phyloP scores from a whole-genome alignment of 2,329 filamentous ascomycete genomes.

The Ascomycota sp. region DNA sequence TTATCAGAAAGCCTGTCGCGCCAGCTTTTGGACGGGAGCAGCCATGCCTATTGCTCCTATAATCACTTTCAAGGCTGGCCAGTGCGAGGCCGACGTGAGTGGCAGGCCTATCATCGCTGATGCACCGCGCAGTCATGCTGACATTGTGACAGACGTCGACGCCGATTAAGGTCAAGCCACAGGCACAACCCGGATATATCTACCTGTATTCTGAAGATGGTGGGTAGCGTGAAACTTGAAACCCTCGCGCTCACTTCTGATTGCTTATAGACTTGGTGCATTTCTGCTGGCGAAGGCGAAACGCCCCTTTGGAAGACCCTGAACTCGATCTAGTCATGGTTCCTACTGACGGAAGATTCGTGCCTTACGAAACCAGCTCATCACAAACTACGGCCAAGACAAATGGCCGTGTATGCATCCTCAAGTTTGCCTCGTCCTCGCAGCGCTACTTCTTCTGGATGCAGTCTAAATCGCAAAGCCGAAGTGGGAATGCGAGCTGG shows the following conservation, averaged over 20 bases:
- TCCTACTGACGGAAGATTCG: slow-evolving; percentile 70
- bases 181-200: slow-evolving; percentile 60
- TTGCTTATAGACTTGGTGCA: slow-evolving; percentile 53
- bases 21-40: slow-evolving; percentile 1
- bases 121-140: slow-evolving; percentile 5
- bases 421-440: slow-evolving; percentile 86
- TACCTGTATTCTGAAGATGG: slow-evolving; percentile 89
- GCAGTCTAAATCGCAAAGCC: slow-evolving; percentile 69
- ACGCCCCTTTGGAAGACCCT: slow-evolving; percentile 46
- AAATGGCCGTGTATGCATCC: slow-evolving; percentile 76
- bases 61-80: slow-evolving; percentile 92
- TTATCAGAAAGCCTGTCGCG: background rate
- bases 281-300: slow-evolving; percentile 89
- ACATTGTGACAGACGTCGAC: slow-evolving; percentile 21
- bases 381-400: slow-evolving; percentile 41
- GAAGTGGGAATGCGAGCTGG: slow-evolving; percentile 47
- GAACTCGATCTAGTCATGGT: slow-evolving; percentile 89
- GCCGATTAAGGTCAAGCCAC: slow-evolving; percentile 53
- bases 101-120: slow-evolving; percentile 5
- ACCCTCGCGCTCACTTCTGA: background rate
- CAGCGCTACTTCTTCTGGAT: slow-evolving; percentile 91
- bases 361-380: slow-evolving; percentile 48
- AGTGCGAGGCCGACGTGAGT: slow-evolving; percentile 65
- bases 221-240: slow-evolving; percentile 10
- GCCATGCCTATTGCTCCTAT: slow-evolving; percentile 66